Evolutionary conservation across 208 protist species (phyloP), one percentile per base, ranked within the genome.

Genomic region (Leishmania martiniquensis): DNA sequence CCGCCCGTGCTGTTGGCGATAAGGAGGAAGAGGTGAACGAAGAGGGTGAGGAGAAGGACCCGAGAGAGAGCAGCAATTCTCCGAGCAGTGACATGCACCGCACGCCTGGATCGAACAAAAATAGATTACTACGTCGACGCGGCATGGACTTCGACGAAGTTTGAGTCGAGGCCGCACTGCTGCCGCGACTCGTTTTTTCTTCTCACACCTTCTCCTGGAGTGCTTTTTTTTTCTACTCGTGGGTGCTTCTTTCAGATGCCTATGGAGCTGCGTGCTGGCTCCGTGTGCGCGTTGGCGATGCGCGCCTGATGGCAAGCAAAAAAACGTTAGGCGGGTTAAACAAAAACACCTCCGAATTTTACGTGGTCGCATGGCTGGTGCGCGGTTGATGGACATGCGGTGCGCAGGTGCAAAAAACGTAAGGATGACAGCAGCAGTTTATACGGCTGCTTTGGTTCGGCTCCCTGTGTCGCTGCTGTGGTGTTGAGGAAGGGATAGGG

Each of bases 101-200:
- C 66, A 78, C 63, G 57, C 13, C 29, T 55, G 12, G 2, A 4
- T 69, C 75, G 4, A 67, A 84, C 29, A 73, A 71, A 29, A 80
- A 76, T n/a, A 74, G 70, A 9, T 25, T n/a, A 60, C 34, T 76
- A 51, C 80, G 80, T 13, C 73, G 80, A 6, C 80, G 80, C 44
- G 75, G 68, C 69, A 76, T 70, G 4, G 75, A 79, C 12, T 79
- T 84, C 44, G 62, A 76, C 0, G 45, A 84, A 42, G 52, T 79
- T 13, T 79, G 69, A 49, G 5, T 0, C 17, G 32, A 29, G 13
- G 13, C 39, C 1, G 37, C 44, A 9, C 29, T 9, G 34, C 22
- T 9, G 67, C 6, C 5, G 4, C 13, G 0, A 12, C 29, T 25
- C 29, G 45, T 15, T 32, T 0, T 49, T 29, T 2, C 37, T 25